Evolutionary conservation across 2,329 filamentous ascomycete genomes (phyloP).

Genomic region (Ascochyta koolunga): DNA sequence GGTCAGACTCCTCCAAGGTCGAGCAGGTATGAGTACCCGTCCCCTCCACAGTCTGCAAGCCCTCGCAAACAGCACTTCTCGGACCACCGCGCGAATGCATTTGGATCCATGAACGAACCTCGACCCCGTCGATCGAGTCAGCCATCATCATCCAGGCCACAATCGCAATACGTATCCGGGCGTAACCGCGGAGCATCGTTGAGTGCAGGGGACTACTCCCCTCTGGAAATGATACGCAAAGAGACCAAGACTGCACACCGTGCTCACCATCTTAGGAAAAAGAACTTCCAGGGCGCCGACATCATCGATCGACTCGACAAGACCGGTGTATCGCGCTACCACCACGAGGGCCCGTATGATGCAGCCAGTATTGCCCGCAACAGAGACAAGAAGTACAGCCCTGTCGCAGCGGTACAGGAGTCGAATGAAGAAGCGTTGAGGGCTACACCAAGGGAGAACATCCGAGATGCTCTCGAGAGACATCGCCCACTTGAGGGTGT

Average conservation of each 20-base stretch:
- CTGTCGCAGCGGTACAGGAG: constrained; percentile 75
- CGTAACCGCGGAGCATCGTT: constrained; percentile 58
- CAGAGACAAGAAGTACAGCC: constrained; percentile 64
- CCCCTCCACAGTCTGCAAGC: constrained; percentile 62
- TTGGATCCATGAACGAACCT: constrained; percentile 36
- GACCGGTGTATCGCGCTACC: constrained; percentile 69
- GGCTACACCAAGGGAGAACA: constrained; percentile 80
- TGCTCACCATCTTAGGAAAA: constrained; percentile 69
- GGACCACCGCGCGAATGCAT: constrained; percentile 39
- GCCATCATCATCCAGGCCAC: constrained; percentile 31
- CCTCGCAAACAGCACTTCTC: constrained; percentile 53
- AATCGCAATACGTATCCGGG: constrained; percentile 30
- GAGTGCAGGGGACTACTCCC: constrained; percentile 67
- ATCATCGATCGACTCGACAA: constrained; percentile 80
- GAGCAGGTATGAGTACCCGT: constrained; percentile 51
- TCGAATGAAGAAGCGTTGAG: constrained; percentile 78
- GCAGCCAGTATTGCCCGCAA: constrained; percentile 79
- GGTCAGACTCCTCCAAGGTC: constrained; percentile 26
- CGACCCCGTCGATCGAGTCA: constrained; percentile 46
- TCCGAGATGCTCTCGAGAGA: constrained; percentile 72
- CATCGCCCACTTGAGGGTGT: constrained; percentile 84
- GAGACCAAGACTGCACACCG: constrained; percentile 71
- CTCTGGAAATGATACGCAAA: constrained; percentile 69
- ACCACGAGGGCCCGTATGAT: constrained; percentile 91
- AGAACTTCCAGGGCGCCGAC: constrained; percentile 72